Base-by-base conservation (phyloP, 2,329 filamentous ascomycete genomes). In the Neoarthrinium moseri region DNA sequence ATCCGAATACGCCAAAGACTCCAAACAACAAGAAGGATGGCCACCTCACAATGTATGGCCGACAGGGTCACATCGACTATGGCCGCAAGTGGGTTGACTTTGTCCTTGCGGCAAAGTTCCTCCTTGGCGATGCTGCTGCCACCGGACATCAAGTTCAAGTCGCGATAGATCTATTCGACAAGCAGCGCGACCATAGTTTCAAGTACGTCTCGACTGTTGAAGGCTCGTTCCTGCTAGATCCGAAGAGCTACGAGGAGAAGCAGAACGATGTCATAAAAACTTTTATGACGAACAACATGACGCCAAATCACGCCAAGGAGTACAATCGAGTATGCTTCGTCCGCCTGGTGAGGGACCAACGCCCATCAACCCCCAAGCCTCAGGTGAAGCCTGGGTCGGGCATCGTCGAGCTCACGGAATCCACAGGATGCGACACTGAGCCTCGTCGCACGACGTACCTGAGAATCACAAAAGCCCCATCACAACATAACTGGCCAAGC, bases 251-350 rank as follows among this genome's bases (percentile, higher is more conserved):
- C 15, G 32, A 44, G 6, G 15, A 26, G 7, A 12, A 26, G 4
- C 30, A 20, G 13, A 23, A 36, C 22, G 23, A 44, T 27, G n/a
- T 24, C 6, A 24, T 44, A 4, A 10, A 23, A 1, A 15, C 17
- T 7, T 44, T 44, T n/a, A 17, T 44, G 10, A 36, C 22, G 13
- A 35, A 34, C 13, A 26, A 44, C 10, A 18, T 35, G 32, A 44
- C 13, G 20, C 12, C 21, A 7, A 20, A 44, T 7, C 7, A 36
- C 10, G 11, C 15, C 12, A 24, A 20, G 17, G 17, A 13, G 15
- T 10, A 44, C 12, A 20, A 32, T 13, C 22, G 38, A 5, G 40
- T 32, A 10, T 45, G 43, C 24, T 45, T 45, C 18, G 34, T 45
- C 33, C 43, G 43, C n/a, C n/a, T 38, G 6, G 34, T 18, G 4